phyloP scores from a whole-genome alignment of 2,329 filamentous ascomycete species.

The Colletotrichum endophyticum region DNA sequence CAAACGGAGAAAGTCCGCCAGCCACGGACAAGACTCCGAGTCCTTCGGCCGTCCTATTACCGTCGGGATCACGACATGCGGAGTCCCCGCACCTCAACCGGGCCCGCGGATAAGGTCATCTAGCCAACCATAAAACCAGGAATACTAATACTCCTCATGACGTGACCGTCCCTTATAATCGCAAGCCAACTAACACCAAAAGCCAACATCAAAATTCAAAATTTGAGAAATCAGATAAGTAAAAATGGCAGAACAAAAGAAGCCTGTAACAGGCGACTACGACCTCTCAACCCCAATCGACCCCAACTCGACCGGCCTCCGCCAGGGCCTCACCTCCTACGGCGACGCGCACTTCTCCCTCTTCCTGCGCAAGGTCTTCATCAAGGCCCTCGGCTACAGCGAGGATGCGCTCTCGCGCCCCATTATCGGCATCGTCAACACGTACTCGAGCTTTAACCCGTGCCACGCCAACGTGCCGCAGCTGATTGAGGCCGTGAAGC shows the following conservation, averaged over 20 bases:
- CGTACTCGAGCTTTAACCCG: constrained; percentile 74
- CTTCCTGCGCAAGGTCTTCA: constrained; percentile 78
- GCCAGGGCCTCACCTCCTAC: constrained; percentile 70
- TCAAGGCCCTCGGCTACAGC: constrained; percentile 76
- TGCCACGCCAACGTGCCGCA: constrained; percentile 77
- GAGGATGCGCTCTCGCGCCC: constrained; percentile 74
- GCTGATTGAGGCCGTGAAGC: constrained; percentile 72
- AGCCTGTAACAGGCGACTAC: constrained; percentile 57
- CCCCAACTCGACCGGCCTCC: constrained; percentile 55
- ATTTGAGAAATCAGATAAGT: background rate
- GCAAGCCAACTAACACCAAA: background rate
- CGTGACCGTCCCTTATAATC: background rate
- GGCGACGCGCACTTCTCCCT: constrained; percentile 78
- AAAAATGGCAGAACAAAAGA: background rate
- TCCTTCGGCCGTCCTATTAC: background rate
- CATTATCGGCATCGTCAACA: constrained; percentile 78
- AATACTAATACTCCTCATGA: background rate
- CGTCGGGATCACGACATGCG: constrained; percentile 18
- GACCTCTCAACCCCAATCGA: constrained; percentile 60
- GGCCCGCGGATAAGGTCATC: background rate
- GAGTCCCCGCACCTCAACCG: constrained; percentile 3
- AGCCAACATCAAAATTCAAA: background rate
- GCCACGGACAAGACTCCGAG: background rate
- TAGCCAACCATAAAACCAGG: constrained; percentile 6
- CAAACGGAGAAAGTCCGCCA: constrained; percentile 5